Base-by-base conservation (phyloP, 1,284 basidiomycete genomes). In the Microbotryomycetes sp. region DNA sequence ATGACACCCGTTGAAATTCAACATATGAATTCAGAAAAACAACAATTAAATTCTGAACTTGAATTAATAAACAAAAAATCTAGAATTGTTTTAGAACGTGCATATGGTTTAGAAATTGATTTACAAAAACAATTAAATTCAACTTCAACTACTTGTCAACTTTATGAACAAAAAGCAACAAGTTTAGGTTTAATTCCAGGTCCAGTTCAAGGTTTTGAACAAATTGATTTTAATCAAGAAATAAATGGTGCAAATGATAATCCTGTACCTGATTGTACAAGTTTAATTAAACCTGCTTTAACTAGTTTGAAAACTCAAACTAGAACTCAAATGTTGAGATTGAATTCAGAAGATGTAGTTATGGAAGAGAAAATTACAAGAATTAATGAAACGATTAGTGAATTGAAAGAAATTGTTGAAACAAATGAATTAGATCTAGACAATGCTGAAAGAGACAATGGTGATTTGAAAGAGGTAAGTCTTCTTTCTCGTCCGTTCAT, bases 141-240 rank as follows among this genome's bases (percentile, higher is more conserved):
- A 9, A 69, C 68, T 3, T 49, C 61, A 31, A 54, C 49, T 15
- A 45, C 69, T 1, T 55, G 56, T 30, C 59, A 60, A 31, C 54
- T 59, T 26, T 72, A 72, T 63, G 63, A 68, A 30, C 53, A 59
- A 22, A 65, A 60, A 55, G 67, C 66, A 16, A 63, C 64, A 6
- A 56, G 55, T 22, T 57, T 72, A 16, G 69, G 70, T 0, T 42
- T 72, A 16, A 55, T 72, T 2, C 66, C 68, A 16, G 61, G 53
- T 0, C 62, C 67, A 3, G 56, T 68, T 1, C 47, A 51, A 7
- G 70, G 69, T 14, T 69, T 59, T 59, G 70, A 70, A 49, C 49
- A 69, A 23, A 66, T 72, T 42, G 57, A 69, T 15, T 72, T 72
- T 42, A 57, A 49, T 32, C 70, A 71, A 31, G 71, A 72, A 62